Conservation (phyloP, 805 yeast species). For the Diddensiella transvaalensis region DNA sequence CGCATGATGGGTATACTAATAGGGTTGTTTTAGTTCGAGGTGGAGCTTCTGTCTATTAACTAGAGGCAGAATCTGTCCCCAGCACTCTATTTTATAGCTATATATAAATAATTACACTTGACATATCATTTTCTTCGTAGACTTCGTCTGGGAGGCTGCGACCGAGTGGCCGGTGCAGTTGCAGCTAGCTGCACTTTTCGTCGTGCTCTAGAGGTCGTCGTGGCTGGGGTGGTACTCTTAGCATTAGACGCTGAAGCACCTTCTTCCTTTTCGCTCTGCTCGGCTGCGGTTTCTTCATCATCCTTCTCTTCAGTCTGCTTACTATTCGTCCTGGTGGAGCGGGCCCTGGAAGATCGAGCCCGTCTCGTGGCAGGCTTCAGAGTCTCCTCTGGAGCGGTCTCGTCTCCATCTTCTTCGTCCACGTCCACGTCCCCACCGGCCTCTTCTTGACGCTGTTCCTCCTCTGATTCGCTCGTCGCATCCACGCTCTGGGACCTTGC, state of each 20-base stretch:
- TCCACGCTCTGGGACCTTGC: constrained; percentile 7
- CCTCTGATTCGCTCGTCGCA: constrained; percentile 4
- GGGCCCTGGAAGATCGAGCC: neutral
- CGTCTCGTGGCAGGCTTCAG: neutral
- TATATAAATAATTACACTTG: neutral
- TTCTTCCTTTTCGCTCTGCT: constrained; percentile 10
- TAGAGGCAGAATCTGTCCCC: too few relatives aligned
- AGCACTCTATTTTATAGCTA: too few relatives aligned
- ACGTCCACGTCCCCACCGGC: constrained; percentile 17
- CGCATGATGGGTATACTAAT: neutral
- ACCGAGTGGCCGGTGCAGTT: neutral
- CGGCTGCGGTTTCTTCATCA: constrained; percentile 5
- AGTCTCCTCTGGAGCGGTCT: constrained; percentile 1
- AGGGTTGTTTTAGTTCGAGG: constrained; percentile 29
- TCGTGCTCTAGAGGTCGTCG: neutral
- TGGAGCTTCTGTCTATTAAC: constrained; percentile 34
- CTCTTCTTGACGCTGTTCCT: constrained; percentile 19
- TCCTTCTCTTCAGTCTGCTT: constrained; percentile 2
- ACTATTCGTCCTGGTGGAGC: constrained; percentile 4
- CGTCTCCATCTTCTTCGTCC: constrained; percentile 13
- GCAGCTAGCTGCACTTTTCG: neutral
- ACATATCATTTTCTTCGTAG: constrained; percentile 10
- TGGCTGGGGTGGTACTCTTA: constrained; percentile 1
- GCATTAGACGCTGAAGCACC: constrained; percentile 2
- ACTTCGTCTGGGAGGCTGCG: constrained; percentile 8